Evolutionary conservation across 208 protist genomes (phyloP).

Genomic region (Angomonas desouzai): DNA sequence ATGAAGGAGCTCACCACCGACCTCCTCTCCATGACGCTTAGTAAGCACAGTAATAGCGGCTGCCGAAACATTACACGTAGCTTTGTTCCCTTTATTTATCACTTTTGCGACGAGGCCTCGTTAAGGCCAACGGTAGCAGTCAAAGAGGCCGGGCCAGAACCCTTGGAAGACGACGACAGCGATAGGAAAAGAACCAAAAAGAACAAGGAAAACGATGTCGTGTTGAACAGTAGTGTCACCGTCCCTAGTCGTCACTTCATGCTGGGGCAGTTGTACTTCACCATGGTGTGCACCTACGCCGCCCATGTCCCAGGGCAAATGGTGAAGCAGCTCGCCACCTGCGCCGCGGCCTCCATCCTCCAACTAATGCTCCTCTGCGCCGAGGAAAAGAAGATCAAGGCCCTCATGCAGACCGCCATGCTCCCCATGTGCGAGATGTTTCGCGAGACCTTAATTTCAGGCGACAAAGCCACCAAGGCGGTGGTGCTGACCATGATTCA

Average conservation of each 20-base stretch:
- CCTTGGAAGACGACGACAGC: slow-evolving; percentile 1
- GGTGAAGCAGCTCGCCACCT: slow-evolving; percentile 76
- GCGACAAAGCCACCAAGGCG: slow-evolving; percentile 76
- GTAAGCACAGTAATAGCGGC: slow-evolving; percentile 22
- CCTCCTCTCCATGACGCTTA: slow-evolving; percentile 71
- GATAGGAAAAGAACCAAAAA: background rate
- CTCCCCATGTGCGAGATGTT: slow-evolving; percentile 81
- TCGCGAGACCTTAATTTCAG: slow-evolving; percentile 54
- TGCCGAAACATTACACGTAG: slow-evolving; percentile 67
- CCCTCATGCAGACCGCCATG: slow-evolving; percentile 48
- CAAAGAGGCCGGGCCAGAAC: slow-evolving; percentile 34
- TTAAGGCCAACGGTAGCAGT: slow-evolving; percentile 42
- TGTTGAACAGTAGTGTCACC: slow-evolving; percentile 36
- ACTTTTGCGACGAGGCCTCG: slow-evolving; percentile 60
- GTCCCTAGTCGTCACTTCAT: slow-evolving; percentile 39
- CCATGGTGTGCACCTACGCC: slow-evolving; percentile 54
- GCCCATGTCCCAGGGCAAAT: slow-evolving; percentile 63
- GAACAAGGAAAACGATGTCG: slow-evolving; percentile 9
- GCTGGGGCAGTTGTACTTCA: slow-evolving; percentile 74
- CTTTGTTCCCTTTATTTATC: slow-evolving; percentile 81
- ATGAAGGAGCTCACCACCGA: slow-evolving; percentile 53
- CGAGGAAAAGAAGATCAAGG: slow-evolving; percentile 25
- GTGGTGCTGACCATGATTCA: slow-evolving; percentile 82
- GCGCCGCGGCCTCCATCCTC: slow-evolving; percentile 74
- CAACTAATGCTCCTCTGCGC: slow-evolving; percentile 56